Percentiles rank a stretch among this genome's conserved stretches.
These are phyloP conservation scores for Grigorovia humatica DNA, from an alignment of 805 yeast species.

Conservation along the genomic window DNA sequence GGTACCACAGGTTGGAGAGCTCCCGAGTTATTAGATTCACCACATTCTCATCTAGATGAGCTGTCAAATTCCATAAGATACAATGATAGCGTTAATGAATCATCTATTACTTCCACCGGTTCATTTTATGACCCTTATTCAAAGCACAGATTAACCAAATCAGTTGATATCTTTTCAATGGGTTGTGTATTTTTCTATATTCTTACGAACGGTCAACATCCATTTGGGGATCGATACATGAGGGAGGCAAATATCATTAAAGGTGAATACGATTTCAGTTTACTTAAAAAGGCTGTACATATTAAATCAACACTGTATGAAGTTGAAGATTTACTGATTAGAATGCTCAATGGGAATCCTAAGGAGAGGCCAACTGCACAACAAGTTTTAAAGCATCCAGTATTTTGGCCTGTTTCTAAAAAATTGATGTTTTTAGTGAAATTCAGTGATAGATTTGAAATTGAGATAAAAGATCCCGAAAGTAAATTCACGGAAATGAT, in stretches of 20 bases:
- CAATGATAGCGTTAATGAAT: constrained; percentile 1
- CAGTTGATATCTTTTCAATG: constrained; percentile 86
- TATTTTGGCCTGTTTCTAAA: constrained; percentile 68
- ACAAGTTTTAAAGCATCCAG: constrained; percentile 69
- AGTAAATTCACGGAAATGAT: constrained; percentile 45
- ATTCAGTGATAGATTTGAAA: constrained; percentile 85
- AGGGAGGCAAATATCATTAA: constrained; percentile 83
- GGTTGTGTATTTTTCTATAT: constrained; percentile 93
- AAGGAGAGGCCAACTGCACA: constrained; percentile 58
- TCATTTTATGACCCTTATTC: constrained; percentile 32
- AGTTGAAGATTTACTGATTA: constrained; percentile 57
- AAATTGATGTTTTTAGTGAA: constrained; percentile 76
- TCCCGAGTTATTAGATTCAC: constrained; percentile 57
- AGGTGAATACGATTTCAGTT: constrained; percentile 44
- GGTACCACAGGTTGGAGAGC: constrained; percentile 99
- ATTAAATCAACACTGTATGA: constrained; percentile 35
- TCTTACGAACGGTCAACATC: constrained; percentile 75
- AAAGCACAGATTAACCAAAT: constrained; percentile 63
- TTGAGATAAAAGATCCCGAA: constrained; percentile 74
- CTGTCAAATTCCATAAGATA: constrained; percentile 1
- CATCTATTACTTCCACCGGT: constrained; percentile 8
- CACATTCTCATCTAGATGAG: constrained; percentile 5
- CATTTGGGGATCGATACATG: constrained; percentile 85
- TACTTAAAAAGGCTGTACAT: constrained; percentile 23
- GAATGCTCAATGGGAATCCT: constrained; percentile 68